phyloP scores from a whole-genome alignment of 768 basidiomycete genomes.

The Rhodotorula graminis region DNA sequence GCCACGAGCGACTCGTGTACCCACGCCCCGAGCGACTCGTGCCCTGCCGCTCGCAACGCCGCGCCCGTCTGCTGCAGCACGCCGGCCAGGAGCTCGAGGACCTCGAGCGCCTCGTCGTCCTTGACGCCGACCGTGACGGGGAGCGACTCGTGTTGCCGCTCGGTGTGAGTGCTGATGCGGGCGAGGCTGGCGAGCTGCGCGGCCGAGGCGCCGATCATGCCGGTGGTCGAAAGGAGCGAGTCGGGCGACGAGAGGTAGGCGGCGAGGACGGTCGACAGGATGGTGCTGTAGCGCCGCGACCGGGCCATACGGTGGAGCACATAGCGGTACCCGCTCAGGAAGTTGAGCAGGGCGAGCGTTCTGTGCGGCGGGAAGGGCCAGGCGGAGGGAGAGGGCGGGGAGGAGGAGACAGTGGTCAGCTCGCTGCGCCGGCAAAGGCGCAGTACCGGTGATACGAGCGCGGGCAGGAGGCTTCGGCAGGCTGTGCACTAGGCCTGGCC shows the following conservation, averaged over 20 bases:
- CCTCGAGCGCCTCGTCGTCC: conserved; percentile 67
- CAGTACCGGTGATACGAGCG: too few species aligned
- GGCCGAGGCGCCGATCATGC: conserved; percentile 57
- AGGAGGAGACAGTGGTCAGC: neutral
- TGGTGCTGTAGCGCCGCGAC: conserved; percentile 80
- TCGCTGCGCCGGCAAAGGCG: too few species aligned
- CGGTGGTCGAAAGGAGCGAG: conserved; percentile 63
- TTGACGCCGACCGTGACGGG: conserved; percentile 62
- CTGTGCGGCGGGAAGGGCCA: neutral
- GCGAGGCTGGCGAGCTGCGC: conserved; percentile 68
- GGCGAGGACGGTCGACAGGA: conserved; percentile 67
- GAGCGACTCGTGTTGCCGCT: conserved; percentile 64
- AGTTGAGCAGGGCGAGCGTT: conserved; percentile 55
- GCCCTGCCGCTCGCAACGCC: conserved; percentile 59
- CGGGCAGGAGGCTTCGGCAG: too few species aligned
- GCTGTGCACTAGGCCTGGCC: too few species aligned
- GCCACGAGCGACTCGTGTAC: conserved; percentile 65
- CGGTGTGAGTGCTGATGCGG: conserved; percentile 64
- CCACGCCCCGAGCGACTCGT: conserved; percentile 68
- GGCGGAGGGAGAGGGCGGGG: neutral
- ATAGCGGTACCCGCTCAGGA: conserved; percentile 72
- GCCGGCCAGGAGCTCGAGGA: conserved; percentile 61
- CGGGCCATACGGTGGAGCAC: conserved; percentile 66
- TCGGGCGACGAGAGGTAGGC: conserved; percentile 59
- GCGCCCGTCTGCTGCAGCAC: conserved; percentile 69